Conservation (phyloP, 1,139 yeast genomes). For the Sugiyamaella paludigena region DNA sequence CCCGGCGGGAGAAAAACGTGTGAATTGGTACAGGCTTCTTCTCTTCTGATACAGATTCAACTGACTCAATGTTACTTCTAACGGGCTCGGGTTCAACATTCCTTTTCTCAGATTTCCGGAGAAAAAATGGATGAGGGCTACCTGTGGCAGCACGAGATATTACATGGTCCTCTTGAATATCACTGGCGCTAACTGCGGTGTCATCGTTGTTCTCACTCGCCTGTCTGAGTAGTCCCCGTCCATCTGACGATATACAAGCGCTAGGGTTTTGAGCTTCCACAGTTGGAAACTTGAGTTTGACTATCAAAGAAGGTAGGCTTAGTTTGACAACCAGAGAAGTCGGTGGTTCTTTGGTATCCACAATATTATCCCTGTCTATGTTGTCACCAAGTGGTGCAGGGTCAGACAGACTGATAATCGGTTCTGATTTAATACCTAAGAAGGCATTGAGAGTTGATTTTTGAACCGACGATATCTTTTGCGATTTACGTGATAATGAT, state of each 20-base stretch:
- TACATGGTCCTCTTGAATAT: too few species aligned
- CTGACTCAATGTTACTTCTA: too few species aligned
- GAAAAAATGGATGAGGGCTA: slow-evolving; percentile 7
- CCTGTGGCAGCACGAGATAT: too few species aligned
- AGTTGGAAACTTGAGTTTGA: slow-evolving; percentile 2
- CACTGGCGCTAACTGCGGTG: too few species aligned
- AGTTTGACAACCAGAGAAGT: slow-evolving; percentile 3
- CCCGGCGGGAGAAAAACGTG: too few species aligned
- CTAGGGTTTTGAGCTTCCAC: background rate
- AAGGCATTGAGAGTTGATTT: background rate
- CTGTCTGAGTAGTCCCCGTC: background rate
- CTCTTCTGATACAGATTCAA: too few species aligned
- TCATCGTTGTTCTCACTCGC: background rate
- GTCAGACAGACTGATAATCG: background rate
- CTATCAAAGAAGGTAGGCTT: slow-evolving; percentile 5
- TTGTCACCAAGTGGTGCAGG: too few species aligned
- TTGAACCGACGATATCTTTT: background rate
- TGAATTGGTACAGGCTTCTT: too few species aligned
- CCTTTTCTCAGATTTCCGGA: slow-evolving; percentile 6
- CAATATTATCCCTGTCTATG: background rate
- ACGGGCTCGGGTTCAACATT: background rate
- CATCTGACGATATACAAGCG: background rate
- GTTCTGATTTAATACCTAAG: background rate
- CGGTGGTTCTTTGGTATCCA: background rate
- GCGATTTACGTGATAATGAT: too few species aligned